Evolutionary conservation across 2,329 filamentous ascomycete species (phyloP), one percentile per base, ranked within the genome.

Genomic region (Intubia oerlemansii): DNA sequence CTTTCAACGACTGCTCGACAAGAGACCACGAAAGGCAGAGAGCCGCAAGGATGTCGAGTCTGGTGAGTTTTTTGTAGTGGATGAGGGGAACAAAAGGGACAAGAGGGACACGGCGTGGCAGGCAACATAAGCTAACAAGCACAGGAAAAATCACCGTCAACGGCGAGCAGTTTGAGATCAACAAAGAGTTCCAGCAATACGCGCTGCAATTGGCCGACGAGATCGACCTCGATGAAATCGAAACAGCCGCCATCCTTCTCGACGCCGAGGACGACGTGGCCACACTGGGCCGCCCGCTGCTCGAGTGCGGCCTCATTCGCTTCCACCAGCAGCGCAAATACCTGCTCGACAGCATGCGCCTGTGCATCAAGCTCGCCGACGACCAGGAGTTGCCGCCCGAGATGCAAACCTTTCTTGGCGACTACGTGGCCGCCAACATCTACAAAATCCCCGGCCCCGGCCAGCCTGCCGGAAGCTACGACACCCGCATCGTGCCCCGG

Each of bases 241-340:
- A 88, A 41, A 76, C 85, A 12, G 78, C 81, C 8, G 62, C 65
- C 39, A 64, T 88, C 28, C 67, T 91, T 32, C 55, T 90, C 29
- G 70, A 74, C 31, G 71, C 78, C 12, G 66, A 79, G 44, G 62
- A 69, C 21, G 73, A 84, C 39, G 60, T 69, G 11, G 58, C 66
- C 25, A 57, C 66, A 11, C 57, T 82, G 5, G 80, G 80, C 35
- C 68, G 79, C 15, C 62, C 79, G 4, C 60, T 79, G 34, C 60
- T 81, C 31, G 72, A 84, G 46, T 75, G 76, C 40, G 77, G 77
- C 34, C 66, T 93, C 38, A 77, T 95, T 43, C 69, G 73, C 38
- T 92, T 90, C 49, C 85, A 98, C 49, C 72, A 84, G 41, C 71
- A 79, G 39, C 71, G 85, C 38, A 75, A 78, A 43, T 81, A 75